Conservation (phyloP, 768 basidiomycete species). For the Lactifluus rugatus region DNA sequence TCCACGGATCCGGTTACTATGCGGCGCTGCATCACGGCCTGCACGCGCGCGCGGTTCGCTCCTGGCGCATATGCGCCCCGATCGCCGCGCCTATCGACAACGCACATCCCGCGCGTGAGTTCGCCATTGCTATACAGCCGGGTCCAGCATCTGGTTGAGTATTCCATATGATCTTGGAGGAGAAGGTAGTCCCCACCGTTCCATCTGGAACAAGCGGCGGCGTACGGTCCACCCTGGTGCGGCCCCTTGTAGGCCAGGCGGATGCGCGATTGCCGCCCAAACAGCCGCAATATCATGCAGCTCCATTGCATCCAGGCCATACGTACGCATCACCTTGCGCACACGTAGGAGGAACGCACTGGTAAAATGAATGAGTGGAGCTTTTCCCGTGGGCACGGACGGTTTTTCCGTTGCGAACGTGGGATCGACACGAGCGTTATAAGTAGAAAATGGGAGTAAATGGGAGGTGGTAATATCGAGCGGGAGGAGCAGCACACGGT, state of each 20-base stretch:
- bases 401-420: conserved; percentile 44
- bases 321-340: conserved; percentile 65
- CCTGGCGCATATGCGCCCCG: conserved; percentile 56
- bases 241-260: conserved; percentile 32
- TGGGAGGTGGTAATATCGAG: conserved; percentile 80
- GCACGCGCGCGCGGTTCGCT: conserved; percentile 52
- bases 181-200: conserved; percentile 6
- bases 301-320: conserved; percentile 80
- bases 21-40: conserved; percentile 39
- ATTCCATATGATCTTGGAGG: neutral
- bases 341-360: conserved; percentile 69
- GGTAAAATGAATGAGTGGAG: conserved; percentile 65
- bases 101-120: conserved; percentile 78
- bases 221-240: conserved; percentile 46
- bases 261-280: conserved; percentile 76
- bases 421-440: conserved; percentile 51
- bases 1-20: conserved; percentile 21
- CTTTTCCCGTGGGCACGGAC: conserved; percentile 39
- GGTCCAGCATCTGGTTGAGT: neutral
- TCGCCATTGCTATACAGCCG: conserved; percentile 51
- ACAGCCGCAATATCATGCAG: conserved; percentile 85
- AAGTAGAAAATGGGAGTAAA: conserved; percentile 61
- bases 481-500: conserved; percentile 60
- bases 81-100: conserved; percentile 68
- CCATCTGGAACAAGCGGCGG: conserved; percentile 15